Evolutionary conservation across 2,329 filamentous ascomycete genomes (phyloP), one percentile per base, ranked within the genome.

Genomic region (Pseudogymnoascus sp.): DNA sequence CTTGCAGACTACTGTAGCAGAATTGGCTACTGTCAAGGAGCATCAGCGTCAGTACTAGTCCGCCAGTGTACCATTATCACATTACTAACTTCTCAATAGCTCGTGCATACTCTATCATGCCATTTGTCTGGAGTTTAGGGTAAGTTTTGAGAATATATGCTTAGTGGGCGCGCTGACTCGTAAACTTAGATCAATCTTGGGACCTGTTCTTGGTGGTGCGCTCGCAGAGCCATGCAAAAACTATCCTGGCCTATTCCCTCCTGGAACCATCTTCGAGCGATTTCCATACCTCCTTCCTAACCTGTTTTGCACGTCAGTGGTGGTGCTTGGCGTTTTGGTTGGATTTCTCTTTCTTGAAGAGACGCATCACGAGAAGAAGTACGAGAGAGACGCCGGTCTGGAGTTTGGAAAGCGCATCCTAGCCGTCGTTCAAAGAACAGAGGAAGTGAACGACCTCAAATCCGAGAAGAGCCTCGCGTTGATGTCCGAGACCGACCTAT

Each of bases 121-220:
- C 95, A 6, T 91, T 96, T 74, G 91, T 97, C 26, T 99, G 95
- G 95, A 97, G 93, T 73, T 82, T 99, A 72, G 95, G 95, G 81
- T n/a, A n/a, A n/a, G n/a, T n/a, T n/a, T n/a, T n/a, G n/a, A n/a
- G n/a, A n/a, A n/a, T n/a, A n/a, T n/a, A n/a, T n/a, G n/a, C n/a
- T n/a, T n/a, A n/a, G n/a, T n/a, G n/a, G n/a, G n/a, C n/a, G n/a
- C n/a, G n/a, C n/a, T n/a, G n/a, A n/a, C n/a, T n/a, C n/a, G n/a
- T n/a, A n/a, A n/a, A n/a, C n/a, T n/a, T n/a, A n/a, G n/a, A n/a
- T 96, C 93, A 29, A 96, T 97, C 70, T 82, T 97, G 69, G 95
- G 95, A 35, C 93, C 93, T 59, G 89, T 90, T 73, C 89, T 97
- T 72, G 95, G 95, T 72, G 95, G 95, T 70, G 86, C 91, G 64